Evolutionary conservation across 306 rosid species (phyloP).

Genomic region (Sicyos baderoa): DNA sequence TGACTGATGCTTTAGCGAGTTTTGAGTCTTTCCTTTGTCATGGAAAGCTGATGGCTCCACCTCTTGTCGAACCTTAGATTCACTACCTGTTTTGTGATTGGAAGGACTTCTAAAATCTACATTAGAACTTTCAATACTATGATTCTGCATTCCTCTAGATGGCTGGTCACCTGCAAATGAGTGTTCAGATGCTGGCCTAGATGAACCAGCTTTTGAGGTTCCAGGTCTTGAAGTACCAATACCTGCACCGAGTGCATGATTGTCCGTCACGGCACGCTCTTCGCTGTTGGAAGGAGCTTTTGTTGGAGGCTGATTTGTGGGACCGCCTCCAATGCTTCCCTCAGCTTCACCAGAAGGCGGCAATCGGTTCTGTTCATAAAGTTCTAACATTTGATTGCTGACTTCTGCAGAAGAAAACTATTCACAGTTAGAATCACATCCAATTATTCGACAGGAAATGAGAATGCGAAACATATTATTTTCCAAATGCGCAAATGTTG

Average conservation of each 20-base stretch:
- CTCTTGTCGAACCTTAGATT: conserved; percentile 44
- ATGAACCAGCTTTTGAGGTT: conserved; percentile 44
- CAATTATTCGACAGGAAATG: not conserved
- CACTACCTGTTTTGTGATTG: conserved; percentile 48
- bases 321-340: conserved; percentile 52
- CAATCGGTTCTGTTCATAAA: conserved; percentile 76
- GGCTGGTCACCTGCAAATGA: conserved; percentile 49
- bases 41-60: conserved; percentile 30
- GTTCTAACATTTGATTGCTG: conserved; percentile 96
- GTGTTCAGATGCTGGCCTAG: conserved; percentile 40
- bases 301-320: conserved; percentile 31
- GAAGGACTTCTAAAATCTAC: conserved; percentile 36
- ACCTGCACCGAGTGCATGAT: conserved; percentile 52
- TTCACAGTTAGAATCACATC: conserved; percentile 17
- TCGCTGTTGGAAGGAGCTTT: conserved; percentile 53
- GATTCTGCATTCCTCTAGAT: conserved; percentile 33
- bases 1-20: conserved; percentile 31
- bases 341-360: conserved; percentile 66
- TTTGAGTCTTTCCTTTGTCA: conserved; percentile 46
- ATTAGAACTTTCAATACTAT: conserved; percentile 51
- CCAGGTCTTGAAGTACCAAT: conserved; percentile 36
- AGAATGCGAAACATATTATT: not conserved
- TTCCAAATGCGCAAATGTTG: not conserved
- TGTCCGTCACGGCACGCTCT: conserved; percentile 46
- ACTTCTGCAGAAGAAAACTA: conserved; percentile 64